Conservation (phyloP, 768 basidiomycete species). For the Termitomyces sp. region DNA sequence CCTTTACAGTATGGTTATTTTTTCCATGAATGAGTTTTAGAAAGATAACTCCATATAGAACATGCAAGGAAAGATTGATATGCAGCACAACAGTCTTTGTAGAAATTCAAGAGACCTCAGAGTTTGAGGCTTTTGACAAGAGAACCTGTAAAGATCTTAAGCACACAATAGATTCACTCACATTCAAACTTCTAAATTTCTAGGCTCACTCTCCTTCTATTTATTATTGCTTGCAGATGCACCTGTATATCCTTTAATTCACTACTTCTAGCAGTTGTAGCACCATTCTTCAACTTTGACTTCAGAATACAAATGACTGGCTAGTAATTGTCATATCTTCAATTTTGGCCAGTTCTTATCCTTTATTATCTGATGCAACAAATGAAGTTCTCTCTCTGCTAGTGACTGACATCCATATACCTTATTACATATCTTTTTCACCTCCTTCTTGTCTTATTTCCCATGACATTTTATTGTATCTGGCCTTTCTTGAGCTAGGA, state of each 20-base stretch:
- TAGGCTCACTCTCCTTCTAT: no score
- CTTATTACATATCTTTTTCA: neutral
- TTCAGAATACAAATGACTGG: constrained; percentile 11
- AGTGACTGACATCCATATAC: neutral
- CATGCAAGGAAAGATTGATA: no score
- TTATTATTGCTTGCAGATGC: neutral
- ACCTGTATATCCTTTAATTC: neutral
- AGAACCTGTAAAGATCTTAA: no score
- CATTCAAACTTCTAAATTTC: no score
- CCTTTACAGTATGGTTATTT: constrained; percentile 2
- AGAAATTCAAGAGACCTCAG: no score
- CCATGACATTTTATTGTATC: constrained; percentile 1
- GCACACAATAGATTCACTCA: no score
- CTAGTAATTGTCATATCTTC: constrained; percentile 6
- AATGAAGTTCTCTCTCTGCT: neutral
- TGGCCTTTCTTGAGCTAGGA: neutral
- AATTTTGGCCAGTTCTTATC: constrained; percentile 5
- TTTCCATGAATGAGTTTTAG: no score
- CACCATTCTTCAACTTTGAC: neutral
- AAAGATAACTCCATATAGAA: no score
- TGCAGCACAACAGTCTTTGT: no score
- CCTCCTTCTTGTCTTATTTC: neutral
- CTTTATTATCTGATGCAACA: constrained; percentile 5
- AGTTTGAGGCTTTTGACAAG: no score
- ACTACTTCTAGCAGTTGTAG: neutral